phyloP scores from a whole-genome alignment of 225 moss, liverwort and hornwort genomes.

The Neckera pumila region DNA sequence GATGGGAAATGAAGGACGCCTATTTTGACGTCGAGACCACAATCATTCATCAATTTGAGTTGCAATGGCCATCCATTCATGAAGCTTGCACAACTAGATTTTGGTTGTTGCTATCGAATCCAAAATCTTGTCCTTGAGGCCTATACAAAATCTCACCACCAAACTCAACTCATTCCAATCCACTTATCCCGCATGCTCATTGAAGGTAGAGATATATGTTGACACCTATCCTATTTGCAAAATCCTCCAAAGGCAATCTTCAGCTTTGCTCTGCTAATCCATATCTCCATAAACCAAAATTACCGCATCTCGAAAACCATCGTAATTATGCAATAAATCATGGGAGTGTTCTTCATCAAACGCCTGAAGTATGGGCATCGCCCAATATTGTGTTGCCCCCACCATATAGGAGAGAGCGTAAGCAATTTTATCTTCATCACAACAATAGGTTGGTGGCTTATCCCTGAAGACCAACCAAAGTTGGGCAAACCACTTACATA shows the following conservation, averaged over 20 bases:
- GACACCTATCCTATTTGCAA: not conserved
- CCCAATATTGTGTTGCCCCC: not conserved
- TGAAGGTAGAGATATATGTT: not conserved
- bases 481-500: no score
- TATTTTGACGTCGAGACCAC: accelerated
- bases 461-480: no score
- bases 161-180: not conserved
- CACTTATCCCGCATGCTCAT: not conserved
- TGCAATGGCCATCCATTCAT: not conserved
- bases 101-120: not conserved
- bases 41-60: not conserved
- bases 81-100: not conserved
- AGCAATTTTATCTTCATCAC: no score
- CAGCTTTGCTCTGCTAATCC: accelerated
- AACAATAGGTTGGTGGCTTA: no score
- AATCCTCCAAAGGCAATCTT: not conserved
- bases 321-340: not conserved
- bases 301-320: not conserved
- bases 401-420: not conserved
- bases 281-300: not conserved
- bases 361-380: not conserved
- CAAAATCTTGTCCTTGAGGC: not conserved
- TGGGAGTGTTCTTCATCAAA: not conserved
- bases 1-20: not conserved
- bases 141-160: not conserved